These are phyloP conservation scores for Yamadazyma ubonensis DNA, from an alignment of 805 yeast species.

Conservation along the genomic window DNA sequence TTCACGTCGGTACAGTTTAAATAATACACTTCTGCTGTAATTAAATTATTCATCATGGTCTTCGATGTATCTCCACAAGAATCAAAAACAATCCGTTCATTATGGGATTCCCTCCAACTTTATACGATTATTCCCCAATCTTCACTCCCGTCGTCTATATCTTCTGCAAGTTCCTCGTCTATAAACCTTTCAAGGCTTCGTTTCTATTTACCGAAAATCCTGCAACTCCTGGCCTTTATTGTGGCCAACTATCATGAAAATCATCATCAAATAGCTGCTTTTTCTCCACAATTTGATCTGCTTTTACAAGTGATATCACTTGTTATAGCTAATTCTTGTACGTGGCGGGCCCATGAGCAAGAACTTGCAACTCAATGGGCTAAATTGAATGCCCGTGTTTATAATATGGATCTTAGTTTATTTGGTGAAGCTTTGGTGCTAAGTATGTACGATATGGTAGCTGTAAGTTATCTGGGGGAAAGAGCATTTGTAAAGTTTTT, in stretches of 20 bases:
- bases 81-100: not conserved
- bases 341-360: constrained; percentile 1
- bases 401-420: constrained; percentile 9
- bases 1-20: too few relatives aligned
- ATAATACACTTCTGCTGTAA: not conserved
- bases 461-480: not conserved
- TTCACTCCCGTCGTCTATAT: not conserved
- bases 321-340: constrained; percentile 1
- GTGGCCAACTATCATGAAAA: not conserved
- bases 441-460: constrained; percentile 3
- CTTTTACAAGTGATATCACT: constrained; percentile 5
- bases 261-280: not conserved
- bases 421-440: constrained; percentile 11
- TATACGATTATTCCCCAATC: not conserved
- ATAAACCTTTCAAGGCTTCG: not conserved
- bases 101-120: not conserved
- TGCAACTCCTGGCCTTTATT: not conserved
- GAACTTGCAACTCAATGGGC: constrained; percentile 11
- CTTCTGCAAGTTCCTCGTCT: not conserved
- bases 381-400: constrained; percentile 13
- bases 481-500: constrained; percentile 11
- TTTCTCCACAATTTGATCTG: constrained; percentile 2
- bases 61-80: not conserved
- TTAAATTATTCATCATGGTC: not conserved
- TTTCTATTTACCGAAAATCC: constrained; percentile 1